Percentiles rank a stretch among this genome's conserved stretches.
phyloP scores from a whole-genome alignment of 345 rosid genomes.

The Gossypium turneri region DNA sequence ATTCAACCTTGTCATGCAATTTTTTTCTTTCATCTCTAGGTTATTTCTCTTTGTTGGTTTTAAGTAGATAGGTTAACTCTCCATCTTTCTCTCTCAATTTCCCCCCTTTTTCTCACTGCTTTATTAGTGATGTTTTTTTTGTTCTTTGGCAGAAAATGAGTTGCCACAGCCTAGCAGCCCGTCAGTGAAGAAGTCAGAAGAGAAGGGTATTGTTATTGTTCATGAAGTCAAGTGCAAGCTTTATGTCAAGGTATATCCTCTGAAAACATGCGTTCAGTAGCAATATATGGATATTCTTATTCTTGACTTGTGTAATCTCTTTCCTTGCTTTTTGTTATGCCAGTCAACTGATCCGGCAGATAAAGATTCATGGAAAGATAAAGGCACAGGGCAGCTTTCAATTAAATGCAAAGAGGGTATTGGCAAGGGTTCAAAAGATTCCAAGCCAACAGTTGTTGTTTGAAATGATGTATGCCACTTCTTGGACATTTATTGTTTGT shows the following conservation, averaged over 20 bases:
- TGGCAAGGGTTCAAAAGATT: constrained; percentile 79
- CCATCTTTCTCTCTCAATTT: background rate
- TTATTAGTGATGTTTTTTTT: constrained; percentile 13
- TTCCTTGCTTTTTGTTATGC: constrained; percentile 18
- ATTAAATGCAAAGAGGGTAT: constrained; percentile 85
- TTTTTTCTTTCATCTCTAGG: background rate
- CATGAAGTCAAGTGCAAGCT: constrained; percentile 98
- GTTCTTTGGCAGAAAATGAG: constrained; percentile 53
- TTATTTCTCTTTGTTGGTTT: constrained; percentile 9
- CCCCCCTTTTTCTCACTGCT: constrained; percentile 2
- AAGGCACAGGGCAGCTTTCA: constrained; percentile 81
- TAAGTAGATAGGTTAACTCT: constrained; percentile 4
- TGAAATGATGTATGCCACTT: constrained; percentile 68
- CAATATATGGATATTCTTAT: background rate
- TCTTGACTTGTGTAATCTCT: background rate
- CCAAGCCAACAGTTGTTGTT: constrained; percentile 73
- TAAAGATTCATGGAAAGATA: constrained; percentile 88
- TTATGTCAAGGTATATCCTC: constrained; percentile 65
- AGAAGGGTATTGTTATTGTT: constrained; percentile 66
- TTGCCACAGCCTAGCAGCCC: constrained; percentile 84
- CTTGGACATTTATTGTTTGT: background rate
- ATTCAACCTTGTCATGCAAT: constrained; percentile 7
- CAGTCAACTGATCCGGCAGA: constrained; percentile 72
- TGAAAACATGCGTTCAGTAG: background rate
- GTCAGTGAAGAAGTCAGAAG: constrained; percentile 84